phyloP scores from a whole-genome alignment of 345 rosid species.

The Cardamine resedifolia region DNA sequence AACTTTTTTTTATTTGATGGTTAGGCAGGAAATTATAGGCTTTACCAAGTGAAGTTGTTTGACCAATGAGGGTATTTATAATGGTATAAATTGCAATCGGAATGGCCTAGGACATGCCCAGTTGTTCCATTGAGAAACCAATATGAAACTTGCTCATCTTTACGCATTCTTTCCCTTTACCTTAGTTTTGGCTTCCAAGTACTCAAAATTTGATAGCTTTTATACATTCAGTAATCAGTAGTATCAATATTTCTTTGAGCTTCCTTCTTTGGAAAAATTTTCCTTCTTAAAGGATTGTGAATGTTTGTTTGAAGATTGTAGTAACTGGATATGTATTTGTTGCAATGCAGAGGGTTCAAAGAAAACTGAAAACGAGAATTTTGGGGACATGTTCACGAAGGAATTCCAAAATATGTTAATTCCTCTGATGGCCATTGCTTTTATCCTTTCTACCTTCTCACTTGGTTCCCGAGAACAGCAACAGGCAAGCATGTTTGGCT shows the following conservation, averaged over 20 bases:
- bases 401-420: constrained; percentile 49
- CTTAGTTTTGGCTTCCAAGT: not conserved
- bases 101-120: not conserved
- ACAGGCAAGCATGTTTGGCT: constrained; percentile 46
- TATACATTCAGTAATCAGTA: not conserved
- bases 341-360: constrained; percentile 68
- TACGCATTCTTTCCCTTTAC: not conserved
- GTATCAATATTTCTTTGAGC: not conserved
- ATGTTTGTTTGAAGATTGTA: constrained; percentile 3
- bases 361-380: constrained; percentile 51
- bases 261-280: not conserved
- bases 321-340: constrained; percentile 20
- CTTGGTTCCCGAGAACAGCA: constrained; percentile 54
- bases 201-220: not conserved
- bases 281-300: constrained; percentile 2
- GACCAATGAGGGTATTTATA: not conserved
- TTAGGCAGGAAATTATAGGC: not conserved
- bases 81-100: not conserved
- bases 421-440: constrained; percentile 53
- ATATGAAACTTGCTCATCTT: not conserved
- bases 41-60: constrained; percentile 1
- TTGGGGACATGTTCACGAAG: constrained; percentile 47
- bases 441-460: constrained; percentile 49
- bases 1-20: not conserved
- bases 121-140: not conserved